Base-by-base conservation (phyloP, 2,329 filamentous ascomycete genomes). In the Paecilomyces fulvus region DNA sequence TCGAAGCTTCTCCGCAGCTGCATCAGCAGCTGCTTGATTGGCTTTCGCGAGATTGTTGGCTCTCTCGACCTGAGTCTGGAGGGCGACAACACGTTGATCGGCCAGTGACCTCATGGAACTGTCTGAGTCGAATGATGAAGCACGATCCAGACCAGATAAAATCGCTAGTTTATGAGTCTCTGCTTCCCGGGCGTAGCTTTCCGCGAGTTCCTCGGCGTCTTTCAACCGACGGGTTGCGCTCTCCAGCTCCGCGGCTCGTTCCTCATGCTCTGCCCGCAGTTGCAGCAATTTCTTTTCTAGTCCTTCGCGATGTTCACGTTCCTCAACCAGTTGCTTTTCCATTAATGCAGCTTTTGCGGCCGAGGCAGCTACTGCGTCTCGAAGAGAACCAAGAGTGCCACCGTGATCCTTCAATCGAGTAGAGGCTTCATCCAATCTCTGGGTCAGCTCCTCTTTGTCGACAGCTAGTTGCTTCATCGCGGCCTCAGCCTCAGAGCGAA, bases 11-110 rank as follows among this genome's bases (percentile, higher is more conserved):
- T 96, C 91, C 0, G 90, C 88, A 2, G 92, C 91, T 25, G 80
- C 76, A 70, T 99, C 90, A 0, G 92, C 92, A 58, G 95, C 92
- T 59, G 87, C 81, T 70, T 96, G 91, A 64, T 96, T 95, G 67
- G 90, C 90, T 71, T 88, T 89, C 28, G 92, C 90, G 69, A 97
- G 77, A 1, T 79, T 80, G 65, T 90, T 95, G 14, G 92, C 89
- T 49, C 86, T 77, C 60, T 87, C 82, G 12, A 96, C 79, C 69
- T 97, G 94, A 49, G 84, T 82, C 69, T 95, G 89, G 4, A 99
- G 80, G 25, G 88, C 86, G 5, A 75, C 71, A 30, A 92, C 77
- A 31, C 90, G 87, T 63, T 79, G 72, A 56, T 79, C 77, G 12
- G 65, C 65, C 37, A 72, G 61, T n/a, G 71, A 73, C 8, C 67